phyloP scores from a whole-genome alignment of 257 asterid species.

The Solanum virginianum region DNA sequence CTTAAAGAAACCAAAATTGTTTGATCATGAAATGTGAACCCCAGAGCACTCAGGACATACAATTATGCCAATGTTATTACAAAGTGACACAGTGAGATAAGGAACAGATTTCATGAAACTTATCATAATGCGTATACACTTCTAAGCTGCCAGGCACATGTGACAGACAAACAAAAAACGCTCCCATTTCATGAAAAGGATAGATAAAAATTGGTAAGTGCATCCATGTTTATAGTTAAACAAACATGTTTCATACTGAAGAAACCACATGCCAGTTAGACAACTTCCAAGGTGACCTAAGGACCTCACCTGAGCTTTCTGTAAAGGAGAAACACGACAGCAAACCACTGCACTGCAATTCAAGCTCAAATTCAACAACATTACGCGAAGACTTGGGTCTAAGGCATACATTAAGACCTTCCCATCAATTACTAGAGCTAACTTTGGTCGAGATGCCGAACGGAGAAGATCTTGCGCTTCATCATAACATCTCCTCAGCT shows the following conservation, averaged over 20 bases:
- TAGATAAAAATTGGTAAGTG: neutral
- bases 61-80: neutral
- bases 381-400: constrained; percentile 88
- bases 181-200: neutral
- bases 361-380: constrained; percentile 87
- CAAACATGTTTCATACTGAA: neutral
- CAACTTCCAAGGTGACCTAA: constrained; percentile 2
- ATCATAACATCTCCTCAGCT: constrained; percentile 56
- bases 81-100: neutral
- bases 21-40: neutral
- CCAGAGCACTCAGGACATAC: neutral
- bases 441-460: constrained; percentile 51
- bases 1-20: neutral
- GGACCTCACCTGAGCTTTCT: constrained; percentile 86
- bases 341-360: constrained; percentile 96
- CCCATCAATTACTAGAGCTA: constrained; percentile 94
- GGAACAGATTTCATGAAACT: neutral
- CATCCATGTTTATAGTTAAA: neutral
- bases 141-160: neutral
- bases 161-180: neutral
- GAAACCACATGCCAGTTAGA: neutral
- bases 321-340: constrained; percentile 98
- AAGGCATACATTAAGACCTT: constrained; percentile 98
- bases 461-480: constrained; percentile 64
- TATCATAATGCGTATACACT: neutral